Evolutionary conservation across 768 basidiomycete species (phyloP).

Genomic region (Amanita subjunquillea): DNA sequence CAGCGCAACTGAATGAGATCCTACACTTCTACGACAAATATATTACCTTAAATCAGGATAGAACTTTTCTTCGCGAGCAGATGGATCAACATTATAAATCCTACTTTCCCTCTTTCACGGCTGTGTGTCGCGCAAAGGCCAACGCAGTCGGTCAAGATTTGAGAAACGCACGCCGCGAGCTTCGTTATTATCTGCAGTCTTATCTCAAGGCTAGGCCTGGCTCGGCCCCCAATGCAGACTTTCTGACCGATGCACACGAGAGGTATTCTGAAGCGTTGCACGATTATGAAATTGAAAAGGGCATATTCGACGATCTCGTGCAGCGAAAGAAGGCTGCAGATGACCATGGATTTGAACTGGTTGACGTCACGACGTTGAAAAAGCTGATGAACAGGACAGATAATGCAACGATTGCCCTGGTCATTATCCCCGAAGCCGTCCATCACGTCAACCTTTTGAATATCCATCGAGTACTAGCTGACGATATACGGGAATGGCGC

Average conservation of each 20-base stretch:
- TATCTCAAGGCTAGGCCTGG: not conserved
- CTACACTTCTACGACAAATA: conserved; percentile 1
- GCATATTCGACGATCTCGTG: not conserved
- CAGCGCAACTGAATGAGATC: conserved; percentile 1
- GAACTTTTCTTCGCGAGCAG: not conserved
- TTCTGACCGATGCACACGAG: not conserved
- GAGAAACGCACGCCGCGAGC: not conserved
- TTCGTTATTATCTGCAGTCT: not conserved
- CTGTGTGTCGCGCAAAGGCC: not conserved
- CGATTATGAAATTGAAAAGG: not conserved
- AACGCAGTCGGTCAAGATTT: not conserved
- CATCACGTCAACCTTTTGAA: conserved; percentile 4
- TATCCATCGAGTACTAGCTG: conserved; percentile 2
- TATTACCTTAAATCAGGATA: conserved; percentile 3
- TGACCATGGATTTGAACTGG: not conserved
- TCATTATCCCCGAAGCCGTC: conserved; percentile 3
- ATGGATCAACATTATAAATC: not conserved
- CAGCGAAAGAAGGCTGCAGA: not conserved
- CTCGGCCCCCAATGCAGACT: not conserved
- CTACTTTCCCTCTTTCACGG: not conserved
- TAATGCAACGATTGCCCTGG: conserved; percentile 7
- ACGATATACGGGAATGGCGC: conserved; percentile 4
- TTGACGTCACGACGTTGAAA: not conserved
- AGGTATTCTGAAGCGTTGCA: not conserved
- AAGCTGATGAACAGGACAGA: conserved; percentile 7